Evolutionary conservation across 257 asterid species (phyloP).

Genomic region (Nicotiana obtusifolia): DNA sequence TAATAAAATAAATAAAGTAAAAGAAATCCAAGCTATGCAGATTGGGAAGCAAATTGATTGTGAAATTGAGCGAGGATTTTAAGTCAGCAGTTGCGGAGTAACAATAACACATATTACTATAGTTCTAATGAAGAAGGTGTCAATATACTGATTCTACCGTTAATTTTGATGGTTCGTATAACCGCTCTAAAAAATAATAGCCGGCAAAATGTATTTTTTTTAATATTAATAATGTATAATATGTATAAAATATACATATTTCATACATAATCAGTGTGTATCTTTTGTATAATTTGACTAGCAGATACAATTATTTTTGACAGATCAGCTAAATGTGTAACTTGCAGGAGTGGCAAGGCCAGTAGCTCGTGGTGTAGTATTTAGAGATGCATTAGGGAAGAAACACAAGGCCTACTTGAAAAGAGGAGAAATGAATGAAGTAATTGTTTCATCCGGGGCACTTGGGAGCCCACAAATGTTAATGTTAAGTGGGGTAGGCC

Average conservation of each 20-base stretch:
- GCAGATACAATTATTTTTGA: too few relatives aligned
- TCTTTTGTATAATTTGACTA: too few relatives aligned
- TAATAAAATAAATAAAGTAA: too few relatives aligned
- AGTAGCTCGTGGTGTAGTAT: conserved; percentile 59
- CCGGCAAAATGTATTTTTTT: too few relatives aligned
- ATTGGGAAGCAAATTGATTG: not conserved
- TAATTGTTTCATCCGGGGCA: conserved; percentile 75
- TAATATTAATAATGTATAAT: too few relatives aligned
- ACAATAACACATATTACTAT: not conserved
- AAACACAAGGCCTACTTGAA: conserved; percentile 60
- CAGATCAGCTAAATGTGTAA: too few relatives aligned
- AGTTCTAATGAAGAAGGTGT: too few relatives aligned
- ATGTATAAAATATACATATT: too few relatives aligned
- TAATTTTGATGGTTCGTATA: too few relatives aligned
- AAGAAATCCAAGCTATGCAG: not conserved
- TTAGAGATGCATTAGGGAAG: conserved; percentile 53
- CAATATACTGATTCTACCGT: too few relatives aligned
- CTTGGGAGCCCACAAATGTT: conserved; percentile 89
- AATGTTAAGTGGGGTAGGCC: conserved; percentile 86
- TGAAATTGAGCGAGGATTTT: not conserved
- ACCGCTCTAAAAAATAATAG: too few relatives aligned
- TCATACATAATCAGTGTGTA: too few relatives aligned
- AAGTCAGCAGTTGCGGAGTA: not conserved
- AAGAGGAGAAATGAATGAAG: conserved; percentile 47
- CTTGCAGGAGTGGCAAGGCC: conserved; percentile 42